A percentile compares a stretch with the other conserved stretches of the same genome.
phyloP scores from a whole-genome alignment of 352 stramenopile genomes.

The Stephanocyclus meneghinianus region DNA sequence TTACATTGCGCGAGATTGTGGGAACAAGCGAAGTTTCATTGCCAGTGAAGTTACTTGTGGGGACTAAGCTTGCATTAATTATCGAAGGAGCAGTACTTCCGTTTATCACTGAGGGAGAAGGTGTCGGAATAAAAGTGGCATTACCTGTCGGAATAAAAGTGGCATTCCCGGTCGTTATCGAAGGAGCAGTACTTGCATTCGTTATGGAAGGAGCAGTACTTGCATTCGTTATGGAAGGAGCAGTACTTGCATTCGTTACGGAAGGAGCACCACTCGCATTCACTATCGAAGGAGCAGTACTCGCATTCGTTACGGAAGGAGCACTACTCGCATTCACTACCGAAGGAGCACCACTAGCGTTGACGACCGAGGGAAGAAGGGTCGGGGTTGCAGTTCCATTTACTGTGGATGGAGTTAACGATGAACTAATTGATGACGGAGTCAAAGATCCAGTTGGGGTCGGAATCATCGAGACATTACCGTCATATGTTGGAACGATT shows the following conservation, averaged over 20 bases:
- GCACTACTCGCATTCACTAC: conserved; percentile 1
- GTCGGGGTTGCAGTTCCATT: neutral
- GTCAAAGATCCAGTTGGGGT: neutral
- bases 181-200: neutral
- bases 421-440: neutral
- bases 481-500: neutral
- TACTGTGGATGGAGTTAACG: neutral
- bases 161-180: neutral
- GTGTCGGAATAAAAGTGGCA: neutral
- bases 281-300: neutral
- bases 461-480: neutral
- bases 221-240: neutral
- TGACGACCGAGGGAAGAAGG: neutral
- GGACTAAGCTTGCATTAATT: neutral
- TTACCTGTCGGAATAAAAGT: neutral
- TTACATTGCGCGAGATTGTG: neutral
- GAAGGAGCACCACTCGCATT: neutral
- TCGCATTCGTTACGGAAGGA: neutral
- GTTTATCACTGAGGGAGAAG: neutral
- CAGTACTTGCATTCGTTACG: neutral
- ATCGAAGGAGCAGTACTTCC: neutral
- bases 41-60: neutral
- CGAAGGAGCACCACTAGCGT: neutral
- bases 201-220: neutral
- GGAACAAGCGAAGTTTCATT: neutral